These are phyloP conservation scores for Lipomyces spencermartinsiae DNA, from an alignment of 805 yeast species.

Conservation along the genomic window DNA sequence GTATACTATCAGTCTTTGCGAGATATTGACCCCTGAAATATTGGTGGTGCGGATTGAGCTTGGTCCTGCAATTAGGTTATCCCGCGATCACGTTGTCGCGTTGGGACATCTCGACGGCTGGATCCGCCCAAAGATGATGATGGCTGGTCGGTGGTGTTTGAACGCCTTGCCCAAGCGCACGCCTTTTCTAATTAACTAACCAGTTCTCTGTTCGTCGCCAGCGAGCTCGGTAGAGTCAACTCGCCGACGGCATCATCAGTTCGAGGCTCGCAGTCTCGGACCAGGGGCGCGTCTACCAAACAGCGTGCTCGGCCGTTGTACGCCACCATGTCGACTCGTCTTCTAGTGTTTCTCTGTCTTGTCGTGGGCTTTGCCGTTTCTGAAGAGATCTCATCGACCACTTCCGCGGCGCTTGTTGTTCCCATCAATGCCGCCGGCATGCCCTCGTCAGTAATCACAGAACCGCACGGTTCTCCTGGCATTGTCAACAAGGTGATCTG, in stretches of 20 bases:
- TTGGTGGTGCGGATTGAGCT: not conserved
- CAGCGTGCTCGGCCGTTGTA: no score
- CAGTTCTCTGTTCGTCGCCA: no score
- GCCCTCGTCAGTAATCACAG: not conserved
- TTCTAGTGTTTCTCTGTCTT: not conserved
- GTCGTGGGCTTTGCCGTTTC: not conserved
- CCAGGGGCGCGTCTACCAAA: not conserved
- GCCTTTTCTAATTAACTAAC: not conserved
- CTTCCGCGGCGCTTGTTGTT: not conserved
- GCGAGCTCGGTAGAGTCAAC: not conserved
- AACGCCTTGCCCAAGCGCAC: not conserved
- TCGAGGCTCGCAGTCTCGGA: not conserved
- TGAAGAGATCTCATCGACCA: not conserved
- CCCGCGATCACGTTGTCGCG: not conserved
- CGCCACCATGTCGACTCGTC: not conserved
- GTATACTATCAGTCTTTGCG: not conserved
- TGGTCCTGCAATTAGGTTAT: not conserved
- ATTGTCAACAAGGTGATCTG: slow-evolving; percentile 14
- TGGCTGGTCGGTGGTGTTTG: no score
- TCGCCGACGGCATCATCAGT: not conserved
- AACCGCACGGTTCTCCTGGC: not conserved
- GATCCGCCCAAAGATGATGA: not conserved
- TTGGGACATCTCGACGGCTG: not conserved
- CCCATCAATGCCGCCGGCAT: not conserved
- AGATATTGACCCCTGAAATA: not conserved